These are phyloP conservation scores for Phoma sp. DNA, from an alignment of 2,329 filamentous ascomycete genomes.

Conservation along the genomic window DNA sequence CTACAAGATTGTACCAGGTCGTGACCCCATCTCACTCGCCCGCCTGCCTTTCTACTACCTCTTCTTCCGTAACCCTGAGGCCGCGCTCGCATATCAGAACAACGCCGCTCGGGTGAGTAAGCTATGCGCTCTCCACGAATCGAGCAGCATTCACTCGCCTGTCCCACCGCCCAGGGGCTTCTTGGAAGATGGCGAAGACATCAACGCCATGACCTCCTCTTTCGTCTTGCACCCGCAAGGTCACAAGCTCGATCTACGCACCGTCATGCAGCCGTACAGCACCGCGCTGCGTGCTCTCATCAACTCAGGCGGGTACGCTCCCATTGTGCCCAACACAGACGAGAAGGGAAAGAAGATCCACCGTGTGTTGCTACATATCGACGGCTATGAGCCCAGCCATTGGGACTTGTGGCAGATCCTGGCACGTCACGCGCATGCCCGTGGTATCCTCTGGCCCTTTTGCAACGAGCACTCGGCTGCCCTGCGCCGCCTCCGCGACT, in stretches of 20 bases:
- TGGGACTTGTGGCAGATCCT: constrained; percentile 39
- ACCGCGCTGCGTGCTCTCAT: constrained; percentile 49
- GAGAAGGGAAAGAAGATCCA: constrained; percentile 26
- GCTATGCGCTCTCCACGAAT: constrained; percentile 54
- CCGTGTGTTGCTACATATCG: constrained; percentile 44
- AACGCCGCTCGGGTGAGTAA: constrained; percentile 60
- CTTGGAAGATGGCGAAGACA: constrained; percentile 55
- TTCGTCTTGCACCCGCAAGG: constrained; percentile 55
- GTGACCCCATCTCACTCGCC: constrained; percentile 67
- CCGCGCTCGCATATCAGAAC: constrained; percentile 66
- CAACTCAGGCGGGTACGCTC: constrained; percentile 40
- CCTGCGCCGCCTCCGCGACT: constrained; percentile 37
- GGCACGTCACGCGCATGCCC: constrained; percentile 35
- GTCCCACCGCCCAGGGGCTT: constrained; percentile 52
- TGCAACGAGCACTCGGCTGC: constrained; percentile 26
- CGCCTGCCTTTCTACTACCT: constrained; percentile 71
- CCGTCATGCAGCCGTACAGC: constrained; percentile 47
- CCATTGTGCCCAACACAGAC: constrained; percentile 31
- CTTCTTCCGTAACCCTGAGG: constrained; percentile 66
- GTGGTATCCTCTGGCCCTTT: constrained; percentile 44
- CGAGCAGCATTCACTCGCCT: constrained; percentile 50
- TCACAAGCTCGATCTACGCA: constrained; percentile 31
- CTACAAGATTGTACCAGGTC: constrained; percentile 67
- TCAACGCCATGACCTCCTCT: constrained; percentile 48
- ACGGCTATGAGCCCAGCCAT: constrained; percentile 42